Evolutionary conservation across 164 flowering plant genomes (phyloP), one percentile per base, ranked within the genome.

Genomic region (Chimonanthus praecox): DNA sequence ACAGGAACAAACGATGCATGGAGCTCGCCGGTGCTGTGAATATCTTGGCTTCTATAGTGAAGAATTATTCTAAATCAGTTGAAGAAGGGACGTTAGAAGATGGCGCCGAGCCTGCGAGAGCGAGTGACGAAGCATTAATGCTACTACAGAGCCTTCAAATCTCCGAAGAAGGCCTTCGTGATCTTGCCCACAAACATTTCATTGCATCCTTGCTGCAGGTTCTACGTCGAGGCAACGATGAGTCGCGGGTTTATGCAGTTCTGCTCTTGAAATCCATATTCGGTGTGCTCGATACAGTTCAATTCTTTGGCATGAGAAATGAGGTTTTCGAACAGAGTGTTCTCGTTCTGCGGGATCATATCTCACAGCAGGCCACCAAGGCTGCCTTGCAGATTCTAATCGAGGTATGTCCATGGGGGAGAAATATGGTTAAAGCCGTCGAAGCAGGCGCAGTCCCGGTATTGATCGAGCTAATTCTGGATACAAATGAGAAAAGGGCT

Each of bases 341-440:
- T 4, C 71, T 70, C 0, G 77, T 86, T 0, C 47, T 94, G 21
- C 73, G 69, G 0, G 93, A 90, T 66, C 83, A 82, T 61, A 81
- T 86, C 58, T 90, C 98, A 0, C 74, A 69, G 7, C 86, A 84
- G 63, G 81, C 88, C 0, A 78, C 86, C 0, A 92, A 87, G 69
- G 80, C 88, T 2, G 91, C 92, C 9, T 50, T 92, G 83, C 82
- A 92, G 72, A 78, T 92, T 11, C 74, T 94, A 0, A 73, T 86
- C 1, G 85, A 84, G 79, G 49, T 85, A 0, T 82, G 86, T 60
- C 92, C 88, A 7, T 89, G 91, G 94, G 95, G 97, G 4, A 78
- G 94, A 63, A 94, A 92, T 84, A 74, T 91, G 69, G 74, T 89
- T 71, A 90, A 88, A 67, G 92, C 91, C 0, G 89, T 83, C 0